phyloP scores from a whole-genome alignment of 1,139 yeast species.

The Nakaseomyces delphensis region DNA sequence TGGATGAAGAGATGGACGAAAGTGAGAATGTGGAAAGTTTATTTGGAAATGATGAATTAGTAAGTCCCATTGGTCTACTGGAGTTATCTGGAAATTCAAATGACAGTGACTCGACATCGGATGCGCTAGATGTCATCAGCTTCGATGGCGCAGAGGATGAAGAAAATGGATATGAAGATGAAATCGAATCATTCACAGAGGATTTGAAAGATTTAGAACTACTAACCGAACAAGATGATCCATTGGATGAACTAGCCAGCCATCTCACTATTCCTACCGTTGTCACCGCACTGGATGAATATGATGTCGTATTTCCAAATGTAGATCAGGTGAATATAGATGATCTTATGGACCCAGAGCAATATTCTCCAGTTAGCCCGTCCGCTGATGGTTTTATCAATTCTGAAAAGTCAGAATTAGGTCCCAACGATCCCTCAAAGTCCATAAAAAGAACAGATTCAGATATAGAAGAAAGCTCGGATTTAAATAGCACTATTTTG shows the following conservation, averaged over 20 bases:
- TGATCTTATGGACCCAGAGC: background rate
- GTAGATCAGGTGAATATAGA: background rate
- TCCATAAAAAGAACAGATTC: background rate
- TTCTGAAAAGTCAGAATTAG: background rate
- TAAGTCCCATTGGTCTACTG: background rate
- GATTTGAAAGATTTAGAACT: constrained; percentile 6
- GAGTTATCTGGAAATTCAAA: background rate
- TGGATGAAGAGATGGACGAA: constrained; percentile 2
- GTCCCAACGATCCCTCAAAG: constrained; percentile 1
- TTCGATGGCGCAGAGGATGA: constrained; percentile 6
- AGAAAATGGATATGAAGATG: constrained; percentile 8
- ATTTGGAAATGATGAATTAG: background rate
- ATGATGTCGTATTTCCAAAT: constrained; percentile 14
- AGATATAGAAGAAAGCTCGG: constrained; percentile 7
- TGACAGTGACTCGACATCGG: constrained; percentile 7
- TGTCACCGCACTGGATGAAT: constrained; percentile 23
- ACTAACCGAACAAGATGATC: background rate
- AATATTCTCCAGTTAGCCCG: background rate
- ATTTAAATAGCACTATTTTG: constrained; percentile 13
- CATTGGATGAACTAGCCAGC: constrained; percentile 1
- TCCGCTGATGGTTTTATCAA: background rate
- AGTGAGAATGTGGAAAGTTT: constrained; percentile 6
- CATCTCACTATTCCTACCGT: constrained; percentile 13
- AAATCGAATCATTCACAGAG: constrained; percentile 7
- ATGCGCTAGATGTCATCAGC: constrained; percentile 5